Evolutionary conservation across 306 rosid genomes (phyloP), one percentile per base, ranked within the genome.

Genomic region (Fragaria nilgerrensis): DNA sequence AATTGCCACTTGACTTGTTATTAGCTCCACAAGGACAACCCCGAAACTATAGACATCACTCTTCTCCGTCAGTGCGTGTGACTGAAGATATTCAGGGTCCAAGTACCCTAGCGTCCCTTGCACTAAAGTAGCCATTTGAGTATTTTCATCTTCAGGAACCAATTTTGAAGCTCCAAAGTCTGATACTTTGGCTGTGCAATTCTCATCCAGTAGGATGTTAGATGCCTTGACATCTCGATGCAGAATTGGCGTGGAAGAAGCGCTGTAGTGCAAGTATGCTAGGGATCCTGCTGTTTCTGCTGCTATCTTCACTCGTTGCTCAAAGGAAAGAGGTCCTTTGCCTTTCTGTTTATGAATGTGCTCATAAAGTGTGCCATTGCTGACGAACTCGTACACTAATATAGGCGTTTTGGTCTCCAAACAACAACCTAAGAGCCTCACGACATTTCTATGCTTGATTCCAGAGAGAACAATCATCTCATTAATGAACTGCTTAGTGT

Each of bases 61-160:
- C 23, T 52, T 52, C 59, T 52, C 59, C 2, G 59, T 52, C 9
- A 52, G 6, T 19, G 9, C 2, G 23, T 52, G 20, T 19, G 59
- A 0, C 23, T 52, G 59, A 16, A 52, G 0, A 52, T 52, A 52
- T 20, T 75, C 80, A 4, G 84, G 84, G n/a, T 80, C 80, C 36
- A 80, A 36, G 76, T 75, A 80, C 13, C 77, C 77, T 0, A 48
- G 10, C 23, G 84, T 80, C 5, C 80, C 84, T 11, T 80, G 79
- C 58, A 75, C 80, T 8, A 80, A 14, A 16, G 80, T 75, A 16
- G 80, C 17, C 19, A 80, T 5, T 25, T 59, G 65, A 7, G 44
- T 41, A 1, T 47, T 67, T 32, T 71, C 41, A 25, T 78, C 77
- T 11, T 14, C 47, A 0, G 69, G 70, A 45, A 78, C 34, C 8